Conservation (phyloP, 805 yeast species). For the Cyberlindnera mycetangii region DNA sequence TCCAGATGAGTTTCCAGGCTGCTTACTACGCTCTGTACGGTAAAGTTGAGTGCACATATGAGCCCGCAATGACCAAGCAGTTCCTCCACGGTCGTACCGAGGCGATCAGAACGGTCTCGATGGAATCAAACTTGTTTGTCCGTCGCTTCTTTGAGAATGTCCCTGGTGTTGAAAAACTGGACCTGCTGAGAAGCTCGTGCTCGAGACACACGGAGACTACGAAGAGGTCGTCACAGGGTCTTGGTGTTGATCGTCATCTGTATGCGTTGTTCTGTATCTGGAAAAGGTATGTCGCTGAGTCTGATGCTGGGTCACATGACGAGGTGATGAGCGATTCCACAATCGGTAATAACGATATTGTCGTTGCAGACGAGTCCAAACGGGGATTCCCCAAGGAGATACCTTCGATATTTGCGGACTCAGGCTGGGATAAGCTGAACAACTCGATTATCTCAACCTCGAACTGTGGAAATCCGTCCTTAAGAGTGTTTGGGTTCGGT, state of each 20-base stretch:
- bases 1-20: conserved; percentile 91
- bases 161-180: conserved; percentile 52
- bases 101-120: conserved; percentile 81
- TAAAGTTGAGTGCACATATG: conserved; percentile 89
- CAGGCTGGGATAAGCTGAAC: conserved; percentile 85
- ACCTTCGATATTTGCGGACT: conserved; percentile 78
- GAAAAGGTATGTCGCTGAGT: conserved; percentile 53
- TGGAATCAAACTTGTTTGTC: conserved; percentile 77
- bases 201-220: conserved; percentile 65
- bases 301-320: conserved; percentile 18
- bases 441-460: conserved; percentile 78
- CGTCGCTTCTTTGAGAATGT: conserved; percentile 77
- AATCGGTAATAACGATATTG: conserved; percentile 8
- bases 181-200: conserved; percentile 67
- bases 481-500: conserved; percentile 85
- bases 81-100: conserved; percentile 92
- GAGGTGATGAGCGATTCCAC: conserved; percentile 26
- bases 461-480: conserved; percentile 90
- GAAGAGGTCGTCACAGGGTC: conserved; percentile 64
- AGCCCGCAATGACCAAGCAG: conserved; percentile 92
- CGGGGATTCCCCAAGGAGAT: conserved; percentile 34
- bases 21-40: conserved; percentile 92
- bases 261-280: conserved; percentile 86
- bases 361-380: neutral
- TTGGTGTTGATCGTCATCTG: conserved; percentile 90